Base-by-base conservation (phyloP, 2,329 filamentous ascomycete species). In the Hymenoscyphus linearis region DNA sequence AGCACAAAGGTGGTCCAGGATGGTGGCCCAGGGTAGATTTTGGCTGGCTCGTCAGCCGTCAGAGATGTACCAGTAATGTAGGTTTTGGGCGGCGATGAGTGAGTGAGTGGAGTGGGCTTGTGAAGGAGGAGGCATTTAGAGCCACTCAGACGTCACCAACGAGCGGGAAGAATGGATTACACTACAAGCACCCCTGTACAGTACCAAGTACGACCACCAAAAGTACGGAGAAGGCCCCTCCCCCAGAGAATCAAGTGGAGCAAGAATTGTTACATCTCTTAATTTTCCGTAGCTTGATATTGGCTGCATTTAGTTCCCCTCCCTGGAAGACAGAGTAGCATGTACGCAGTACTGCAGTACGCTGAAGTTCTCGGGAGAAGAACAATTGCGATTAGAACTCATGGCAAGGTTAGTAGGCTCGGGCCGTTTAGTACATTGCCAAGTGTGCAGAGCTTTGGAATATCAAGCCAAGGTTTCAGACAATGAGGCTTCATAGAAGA, bases 1-100 rank as follows among this genome's bases (percentile, higher is more conserved):
- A 58, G 25, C 44, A 53, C 57, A 58, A 58, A 59, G 57, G 50
- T 37, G 44, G 31, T 52, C 34, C 57, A 52, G 27, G 22, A 52
- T 37, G 25, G 14, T 31, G 18, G 36, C 22, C n/a, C 55, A 36
- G 55, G 13, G 55, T 57, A 16, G 52, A 50, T 50, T 47, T 47
- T 13, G 44, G 44, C 44, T 50, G 22, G 44, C 25, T 18, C 13
- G 44, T n/a, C 6, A 31, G 31, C 44, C 13, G 44, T n/a, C 6
- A 31, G 31, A 31, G 31, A 25, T 50, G 22, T 50, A n/a, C n/a
- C n/a, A n/a, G n/a, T n/a, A 18, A 22, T 16, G 37, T 40, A n/a
- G 37, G 37, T 16, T 40, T 16, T 22, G 9, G 18, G 18, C 22
- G 44, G 18, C 18, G 22, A n/a, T 53, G 12, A 53, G 50, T 34